Base-by-base conservation (phyloP, 2,329 filamentous ascomycete species). In the Monosporascus sp. region DNA sequence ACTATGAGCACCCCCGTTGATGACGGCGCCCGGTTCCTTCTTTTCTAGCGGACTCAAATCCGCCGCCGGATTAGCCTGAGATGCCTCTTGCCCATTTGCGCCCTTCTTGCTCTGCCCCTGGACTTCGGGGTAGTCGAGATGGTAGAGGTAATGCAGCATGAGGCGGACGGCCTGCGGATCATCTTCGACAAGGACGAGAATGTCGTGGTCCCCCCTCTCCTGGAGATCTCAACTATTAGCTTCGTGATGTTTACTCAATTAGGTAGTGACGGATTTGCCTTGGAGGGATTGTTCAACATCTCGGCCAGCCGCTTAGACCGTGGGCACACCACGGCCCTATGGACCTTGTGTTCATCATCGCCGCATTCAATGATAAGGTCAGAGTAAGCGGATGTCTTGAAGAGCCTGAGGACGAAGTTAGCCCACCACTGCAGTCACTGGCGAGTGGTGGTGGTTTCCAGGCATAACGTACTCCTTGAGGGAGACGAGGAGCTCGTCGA, bases 61-160 rank as follows among this genome's bases (percentile, higher is more conserved):
- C 31, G 9, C 31, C 2, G 18, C 2, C 2, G 20, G 6, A 20
- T 20, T 24, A 14, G 40, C 18, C 24, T 43, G 40, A 7, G 40
- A 20, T 20, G 5, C 40, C 9, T 43, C n/a, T 9, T 18, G 18
- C 40, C 11, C 18, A 43, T 43, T 43, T 2, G 1, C 18, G 1
- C 22, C 40, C 5, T 20, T 20, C 22, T 6, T 14, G 5, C 1
- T 6, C 18, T 24, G 6, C 6, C 9, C 22, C 31, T 6, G 22
- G 17, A 54, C 38, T 28, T 52, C 43, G 37, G 57, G 52, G 40
- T 58, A 61, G 47, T 62, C 57, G 46, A 58, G 53, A 47, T 59
- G 52, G 44, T 60, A 60, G 7, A 61, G 54, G 53, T 56, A 58
- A 20, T 59, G 48, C 9, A 62, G 50, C 40, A 57, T 55, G 18